phyloP scores from a whole-genome alignment of 257 asterid genomes.

The Jaltomata sinuosa region DNA sequence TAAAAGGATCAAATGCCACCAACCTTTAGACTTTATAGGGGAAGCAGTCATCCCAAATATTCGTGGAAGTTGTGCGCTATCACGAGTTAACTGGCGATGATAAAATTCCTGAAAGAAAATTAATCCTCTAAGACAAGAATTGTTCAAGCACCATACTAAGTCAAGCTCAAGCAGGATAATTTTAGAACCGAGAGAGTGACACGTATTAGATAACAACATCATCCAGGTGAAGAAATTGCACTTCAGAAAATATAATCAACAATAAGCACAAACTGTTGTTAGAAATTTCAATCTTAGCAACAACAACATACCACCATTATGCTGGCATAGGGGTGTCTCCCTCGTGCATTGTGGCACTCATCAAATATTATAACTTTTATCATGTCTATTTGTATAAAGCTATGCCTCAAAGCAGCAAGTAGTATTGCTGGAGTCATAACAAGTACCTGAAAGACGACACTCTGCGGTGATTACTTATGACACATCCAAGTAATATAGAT shows the following conservation, averaged over 20 bases:
- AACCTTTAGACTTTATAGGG: constrained; percentile 88
- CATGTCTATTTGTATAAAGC: constrained; percentile 36
- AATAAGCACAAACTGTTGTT: not conserved
- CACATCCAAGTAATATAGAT: not conserved
- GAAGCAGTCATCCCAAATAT: constrained; percentile 91
- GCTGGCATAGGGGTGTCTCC: constrained; percentile 56
- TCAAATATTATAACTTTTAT: constrained; percentile 74
- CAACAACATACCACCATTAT: constrained; percentile 57
- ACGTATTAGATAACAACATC: not conserved
- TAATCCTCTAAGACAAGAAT: not conserved
- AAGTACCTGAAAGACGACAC: constrained; percentile 57
- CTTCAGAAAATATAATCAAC: not conserved
- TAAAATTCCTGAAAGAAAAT: constrained; percentile 52
- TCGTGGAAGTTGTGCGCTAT: constrained; percentile 45
- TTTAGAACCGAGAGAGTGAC: not conserved
- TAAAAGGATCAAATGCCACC: not conserved
- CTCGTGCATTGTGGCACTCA: constrained; percentile 88
- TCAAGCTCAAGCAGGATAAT: not conserved
- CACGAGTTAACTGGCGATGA: constrained; percentile 24
- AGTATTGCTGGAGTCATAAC: constrained; percentile 78
- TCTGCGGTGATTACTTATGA: not conserved
- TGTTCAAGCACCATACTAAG: not conserved
- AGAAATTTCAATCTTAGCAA: not conserved
- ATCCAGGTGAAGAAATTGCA: not conserved
- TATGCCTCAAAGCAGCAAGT: constrained; percentile 61